These are phyloP conservation scores for Chrysanthemum seticuspe DNA, from an alignment of 129 eudicot genomes.

Conservation along the genomic window DNA sequence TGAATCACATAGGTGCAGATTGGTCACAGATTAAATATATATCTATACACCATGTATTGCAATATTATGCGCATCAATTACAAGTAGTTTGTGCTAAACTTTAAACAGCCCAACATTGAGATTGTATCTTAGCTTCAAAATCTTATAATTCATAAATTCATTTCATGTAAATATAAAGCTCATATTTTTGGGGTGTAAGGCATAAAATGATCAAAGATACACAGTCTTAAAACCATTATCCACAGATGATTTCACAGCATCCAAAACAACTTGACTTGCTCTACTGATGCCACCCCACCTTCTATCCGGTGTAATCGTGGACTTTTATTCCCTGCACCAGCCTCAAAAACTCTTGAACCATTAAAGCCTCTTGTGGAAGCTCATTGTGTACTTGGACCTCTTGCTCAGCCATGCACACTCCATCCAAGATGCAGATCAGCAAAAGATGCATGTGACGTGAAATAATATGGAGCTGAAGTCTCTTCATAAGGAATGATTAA, in stretches of 20 bases:
- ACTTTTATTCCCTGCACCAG: constrained; percentile 49
- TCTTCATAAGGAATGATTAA: constrained; percentile 72
- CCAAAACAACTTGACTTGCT: constrained; percentile 61
- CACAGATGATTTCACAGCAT: constrained; percentile 61
- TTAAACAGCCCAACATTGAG: not conserved
- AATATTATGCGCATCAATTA: not conserved
- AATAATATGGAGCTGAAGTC: constrained; percentile 50
- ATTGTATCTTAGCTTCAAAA: not conserved
- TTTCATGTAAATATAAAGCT: not conserved
- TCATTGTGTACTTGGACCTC: constrained; percentile 39
- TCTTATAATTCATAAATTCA: not conserved
- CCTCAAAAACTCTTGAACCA: constrained; percentile 65
- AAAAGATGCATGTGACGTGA: constrained; percentile 57
- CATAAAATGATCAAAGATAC: constrained; percentile 39
- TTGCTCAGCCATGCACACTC: constrained; percentile 53
- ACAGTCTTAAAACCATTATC: constrained; percentile 53
- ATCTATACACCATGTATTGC: not conserved
- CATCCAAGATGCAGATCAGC: constrained; percentile 64
- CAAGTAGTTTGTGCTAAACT: not conserved
- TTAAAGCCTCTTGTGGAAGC: constrained; percentile 78
- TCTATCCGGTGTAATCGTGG: constrained; percentile 31
- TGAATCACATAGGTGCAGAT: constrained; percentile 13
- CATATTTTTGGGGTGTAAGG: not conserved
- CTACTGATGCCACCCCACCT: constrained; percentile 64
- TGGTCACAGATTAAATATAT: constrained; percentile 6